Conservation (phyloP, 805 yeast genomes). For the Sugiyamaella boreocaroliniensis region DNA sequence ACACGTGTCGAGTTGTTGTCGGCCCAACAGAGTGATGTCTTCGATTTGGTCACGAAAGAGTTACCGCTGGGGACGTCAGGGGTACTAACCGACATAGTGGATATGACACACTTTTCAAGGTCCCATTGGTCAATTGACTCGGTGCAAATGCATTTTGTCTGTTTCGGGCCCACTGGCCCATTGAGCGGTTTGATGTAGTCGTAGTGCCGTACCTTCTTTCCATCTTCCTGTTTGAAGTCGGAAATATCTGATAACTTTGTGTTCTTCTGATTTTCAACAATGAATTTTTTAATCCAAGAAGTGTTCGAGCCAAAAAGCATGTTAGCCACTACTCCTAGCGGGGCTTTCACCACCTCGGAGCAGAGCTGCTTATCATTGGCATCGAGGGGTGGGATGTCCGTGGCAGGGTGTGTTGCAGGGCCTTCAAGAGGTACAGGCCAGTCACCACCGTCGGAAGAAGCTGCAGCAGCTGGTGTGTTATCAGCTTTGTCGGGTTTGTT, state of each 20-base stretch:
- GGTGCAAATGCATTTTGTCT: slow-evolving; percentile 67
- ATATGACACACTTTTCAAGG: slow-evolving; percentile 47
- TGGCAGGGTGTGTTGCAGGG: slow-evolving; percentile 55
- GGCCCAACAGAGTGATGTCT: slow-evolving; percentile 72
- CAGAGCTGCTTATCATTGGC: slow-evolving; percentile 48
- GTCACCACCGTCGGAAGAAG: slow-evolving; percentile 7
- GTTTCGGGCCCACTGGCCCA: slow-evolving; percentile 86
- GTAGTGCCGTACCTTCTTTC: slow-evolving; percentile 38
- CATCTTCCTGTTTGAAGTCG: slow-evolving; percentile 20
- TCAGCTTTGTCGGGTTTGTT: slow-evolving; percentile 5
- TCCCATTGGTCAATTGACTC: slow-evolving; percentile 58
- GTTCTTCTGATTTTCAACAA: slow-evolving; percentile 28
- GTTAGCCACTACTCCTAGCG: slow-evolving; percentile 69
- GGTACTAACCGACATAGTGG: slow-evolving; percentile 60
- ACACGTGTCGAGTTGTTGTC: slow-evolving; percentile 52
- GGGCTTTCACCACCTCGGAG: slow-evolving; percentile 52
- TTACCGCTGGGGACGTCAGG: slow-evolving; percentile 96
- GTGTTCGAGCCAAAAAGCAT: slow-evolving; percentile 62
- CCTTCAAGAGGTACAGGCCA: slow-evolving; percentile 46
- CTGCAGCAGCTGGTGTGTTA: slow-evolving; percentile 3
- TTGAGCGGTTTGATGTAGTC: slow-evolving; percentile 68
- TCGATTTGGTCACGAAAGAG: slow-evolving; percentile 67
- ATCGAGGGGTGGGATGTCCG: slow-evolving; percentile 42
- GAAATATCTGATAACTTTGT: slow-evolving; percentile 21
- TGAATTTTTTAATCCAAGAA: slow-evolving; percentile 38